Percentiles rank a stretch among this genome's conserved stretches.
Conservation (phyloP, 2,329 filamentous ascomycete genomes). For the Colletotrichum tamarilloi region DNA sequence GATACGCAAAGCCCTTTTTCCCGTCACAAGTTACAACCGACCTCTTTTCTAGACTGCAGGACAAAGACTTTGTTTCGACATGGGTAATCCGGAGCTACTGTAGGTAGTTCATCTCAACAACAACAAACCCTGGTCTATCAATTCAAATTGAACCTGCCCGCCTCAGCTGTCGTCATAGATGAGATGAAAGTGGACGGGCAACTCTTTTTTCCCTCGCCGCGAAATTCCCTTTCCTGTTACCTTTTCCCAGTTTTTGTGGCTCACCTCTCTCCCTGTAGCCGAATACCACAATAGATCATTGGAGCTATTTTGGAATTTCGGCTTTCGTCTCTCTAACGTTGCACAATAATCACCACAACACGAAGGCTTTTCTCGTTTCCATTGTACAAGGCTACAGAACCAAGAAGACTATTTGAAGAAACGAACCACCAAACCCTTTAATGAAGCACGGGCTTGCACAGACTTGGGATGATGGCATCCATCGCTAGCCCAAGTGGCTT, state of each 20-base stretch:
- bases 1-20: background rate
- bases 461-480: slow-evolving; percentile 17
- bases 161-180: slow-evolving; percentile 7
- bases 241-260: background rate
- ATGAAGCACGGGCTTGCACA: slow-evolving; percentile 6
- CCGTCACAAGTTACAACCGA: background rate
- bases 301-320: background rate
- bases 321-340: background rate
- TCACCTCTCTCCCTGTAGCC: background rate
- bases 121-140: background rate
- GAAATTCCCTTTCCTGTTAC: background rate
- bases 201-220: too few species aligned
- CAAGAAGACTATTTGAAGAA: background rate
- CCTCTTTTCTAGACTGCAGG: background rate
- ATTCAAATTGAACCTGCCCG: background rate
- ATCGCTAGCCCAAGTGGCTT: background rate
- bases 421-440: background rate
- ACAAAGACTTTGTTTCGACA: background rate
- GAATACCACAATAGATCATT: background rate
- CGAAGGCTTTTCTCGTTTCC: slow-evolving; percentile 7
- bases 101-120: background rate
- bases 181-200: background rate
- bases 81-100: background rate
- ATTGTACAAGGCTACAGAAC: background rate
- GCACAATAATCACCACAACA: slow-evolving; percentile 18